A percentile compares a stretch with the other conserved stretches of the same genome.
These are phyloP conservation scores for Colletotrichum simmondsii DNA, from an alignment of 2,329 filamentous ascomycete genomes.

Conservation along the genomic window DNA sequence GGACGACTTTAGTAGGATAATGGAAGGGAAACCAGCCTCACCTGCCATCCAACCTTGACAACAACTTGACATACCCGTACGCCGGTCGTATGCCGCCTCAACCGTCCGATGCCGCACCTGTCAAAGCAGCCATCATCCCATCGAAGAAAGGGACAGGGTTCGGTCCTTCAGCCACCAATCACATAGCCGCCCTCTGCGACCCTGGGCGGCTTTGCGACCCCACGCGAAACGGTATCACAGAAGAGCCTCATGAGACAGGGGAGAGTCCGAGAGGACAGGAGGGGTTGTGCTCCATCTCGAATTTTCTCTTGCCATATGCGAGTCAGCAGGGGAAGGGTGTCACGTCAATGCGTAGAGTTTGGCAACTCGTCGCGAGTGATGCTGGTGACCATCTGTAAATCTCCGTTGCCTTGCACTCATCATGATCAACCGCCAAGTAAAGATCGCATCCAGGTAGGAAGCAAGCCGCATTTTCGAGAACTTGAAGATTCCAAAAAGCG, in stretches of 20 bases:
- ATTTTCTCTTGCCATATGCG: background rate
- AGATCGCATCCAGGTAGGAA: background rate
- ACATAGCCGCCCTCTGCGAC: background rate
- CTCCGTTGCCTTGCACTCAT: background rate
- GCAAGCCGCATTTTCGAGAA: background rate
- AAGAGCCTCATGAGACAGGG: slow-evolving; percentile 12
- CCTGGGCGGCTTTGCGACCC: background rate
- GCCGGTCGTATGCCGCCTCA: slow-evolving; percentile 7
- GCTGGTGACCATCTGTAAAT: slow-evolving; percentile 11
- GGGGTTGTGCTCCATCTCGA: background rate
- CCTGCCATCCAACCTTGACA: slow-evolving; percentile 29
- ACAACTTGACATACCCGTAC: background rate
- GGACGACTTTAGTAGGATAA: background rate
- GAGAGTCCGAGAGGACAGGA: background rate
- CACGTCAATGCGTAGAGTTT: background rate
- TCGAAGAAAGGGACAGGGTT: slow-evolving; percentile 15
- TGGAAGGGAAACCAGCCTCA: background rate
- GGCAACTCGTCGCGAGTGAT: slow-evolving; percentile 23
- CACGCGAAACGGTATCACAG: slow-evolving; percentile 18
- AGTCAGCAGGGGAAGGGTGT: slow-evolving; percentile 1
- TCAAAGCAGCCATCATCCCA: slow-evolving; percentile 25
- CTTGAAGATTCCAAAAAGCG: background rate
- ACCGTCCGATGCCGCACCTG: background rate
- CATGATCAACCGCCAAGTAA: slow-evolving; percentile 1
- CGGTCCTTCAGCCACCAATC: slow-evolving; percentile 13